These are phyloP conservation scores for Ustilago loliicola DNA, from an alignment of 1,284 basidiomycete species.

Conservation along the genomic window DNA sequence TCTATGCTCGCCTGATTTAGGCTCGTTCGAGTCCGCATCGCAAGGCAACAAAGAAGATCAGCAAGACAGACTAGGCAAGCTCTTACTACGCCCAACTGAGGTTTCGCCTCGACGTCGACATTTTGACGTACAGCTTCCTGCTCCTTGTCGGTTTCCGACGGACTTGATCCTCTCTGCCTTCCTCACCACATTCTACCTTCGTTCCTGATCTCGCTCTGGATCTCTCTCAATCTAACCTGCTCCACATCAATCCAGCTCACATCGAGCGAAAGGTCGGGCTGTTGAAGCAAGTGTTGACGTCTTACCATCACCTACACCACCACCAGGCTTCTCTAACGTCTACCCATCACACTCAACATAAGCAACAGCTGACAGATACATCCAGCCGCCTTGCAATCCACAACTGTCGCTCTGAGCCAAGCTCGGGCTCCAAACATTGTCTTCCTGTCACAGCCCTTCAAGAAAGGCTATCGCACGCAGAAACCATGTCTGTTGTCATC, in stretches of 20 bases:
- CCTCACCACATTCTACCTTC: not conserved
- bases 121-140: not conserved
- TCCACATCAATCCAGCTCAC: not conserved
- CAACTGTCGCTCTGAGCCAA: not conserved
- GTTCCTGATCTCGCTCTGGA: not conserved
- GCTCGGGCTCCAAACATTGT: not conserved
- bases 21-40: too few species aligned
- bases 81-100: not conserved
- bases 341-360: not conserved
- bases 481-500: slow-evolving; percentile 26
- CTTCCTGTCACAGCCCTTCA: too few species aligned
- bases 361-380: not conserved
- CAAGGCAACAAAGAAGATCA: not conserved
- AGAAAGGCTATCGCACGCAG: not conserved
- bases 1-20: not conserved
- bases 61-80: not conserved
- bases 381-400: not conserved
- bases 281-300: not conserved
- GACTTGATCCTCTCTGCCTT: slow-evolving; percentile 1
- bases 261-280: not conserved
- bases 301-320: not conserved
- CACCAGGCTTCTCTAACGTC: not conserved
- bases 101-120: not conserved
- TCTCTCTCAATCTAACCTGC: not conserved
- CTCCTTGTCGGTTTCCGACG: not conserved